These are phyloP conservation scores for Cladophialophora exuberans DNA, from an alignment of 2,329 filamentous ascomycete species.

Conservation along the genomic window DNA sequence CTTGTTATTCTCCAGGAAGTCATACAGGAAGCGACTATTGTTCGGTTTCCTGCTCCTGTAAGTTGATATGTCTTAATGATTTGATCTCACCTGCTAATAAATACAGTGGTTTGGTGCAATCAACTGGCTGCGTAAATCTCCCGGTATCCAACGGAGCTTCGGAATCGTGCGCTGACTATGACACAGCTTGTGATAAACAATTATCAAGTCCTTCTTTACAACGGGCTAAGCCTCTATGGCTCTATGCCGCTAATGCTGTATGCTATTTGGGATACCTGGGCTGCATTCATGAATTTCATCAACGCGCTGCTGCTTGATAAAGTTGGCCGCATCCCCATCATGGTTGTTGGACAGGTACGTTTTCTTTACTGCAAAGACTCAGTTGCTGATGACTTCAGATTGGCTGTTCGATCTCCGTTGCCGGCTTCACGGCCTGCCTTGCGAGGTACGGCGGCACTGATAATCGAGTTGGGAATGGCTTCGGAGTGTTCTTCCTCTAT, in stretches of 20 bases:
- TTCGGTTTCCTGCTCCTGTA: constrained; percentile 27
- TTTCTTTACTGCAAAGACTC: not conserved
- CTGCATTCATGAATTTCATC: constrained; percentile 21
- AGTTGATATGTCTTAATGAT: constrained; percentile 37
- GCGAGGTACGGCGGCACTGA: constrained; percentile 40
- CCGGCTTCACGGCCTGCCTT: constrained; percentile 42
- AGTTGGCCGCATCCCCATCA: constrained; percentile 22
- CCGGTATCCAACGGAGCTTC: not conserved
- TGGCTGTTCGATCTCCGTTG: constrained; percentile 40
- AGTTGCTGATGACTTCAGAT: constrained; percentile 35
- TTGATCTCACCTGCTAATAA: not conserved
- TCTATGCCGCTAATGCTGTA: constrained; percentile 49
- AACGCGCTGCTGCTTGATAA: constrained; percentile 21
- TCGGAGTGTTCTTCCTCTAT: constrained; percentile 45
- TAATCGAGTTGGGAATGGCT: constrained; percentile 40
- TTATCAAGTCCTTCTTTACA: constrained; percentile 50
- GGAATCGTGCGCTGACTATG: not conserved
- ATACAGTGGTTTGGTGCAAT: constrained; percentile 17
- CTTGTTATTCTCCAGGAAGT: constrained; percentile 21
- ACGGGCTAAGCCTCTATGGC: constrained; percentile 44
- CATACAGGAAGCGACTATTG: constrained; percentile 26
- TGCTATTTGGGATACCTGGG: constrained; percentile 42
- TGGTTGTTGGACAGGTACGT: constrained; percentile 29
- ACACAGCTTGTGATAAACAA: constrained; percentile 45
- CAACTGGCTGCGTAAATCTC: constrained; percentile 10